phyloP scores from a whole-genome alignment of 1,284 basidiomycete genomes.

The Fomitopsis betulina region DNA sequence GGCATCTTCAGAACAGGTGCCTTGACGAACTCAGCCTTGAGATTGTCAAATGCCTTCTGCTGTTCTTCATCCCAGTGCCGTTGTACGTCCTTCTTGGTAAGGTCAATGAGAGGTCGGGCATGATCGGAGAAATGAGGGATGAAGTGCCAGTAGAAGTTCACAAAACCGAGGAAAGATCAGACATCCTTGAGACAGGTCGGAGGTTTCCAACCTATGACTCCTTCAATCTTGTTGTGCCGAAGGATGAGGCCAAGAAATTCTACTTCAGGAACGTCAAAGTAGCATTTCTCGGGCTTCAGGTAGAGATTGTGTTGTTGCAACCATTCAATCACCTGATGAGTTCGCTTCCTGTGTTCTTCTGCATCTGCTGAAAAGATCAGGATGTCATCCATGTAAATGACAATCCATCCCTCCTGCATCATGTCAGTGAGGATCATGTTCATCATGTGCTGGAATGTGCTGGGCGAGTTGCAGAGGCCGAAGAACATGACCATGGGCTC shows the following conservation, averaged over 20 bases:
- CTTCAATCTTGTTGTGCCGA: not conserved
- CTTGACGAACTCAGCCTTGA: too few species aligned
- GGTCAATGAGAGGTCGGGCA: not conserved
- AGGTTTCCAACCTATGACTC: constrained; percentile 5
- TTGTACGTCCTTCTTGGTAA: constrained; percentile 20
- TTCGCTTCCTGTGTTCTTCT: constrained; percentile 19
- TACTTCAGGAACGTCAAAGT: constrained; percentile 26
- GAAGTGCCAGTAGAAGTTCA: constrained; percentile 38
- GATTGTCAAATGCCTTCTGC: too few species aligned
- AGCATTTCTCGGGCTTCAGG: constrained; percentile 34
- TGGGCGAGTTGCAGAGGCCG: constrained; percentile 28
- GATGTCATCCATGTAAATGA: too few species aligned
- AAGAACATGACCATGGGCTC: constrained; percentile 31
- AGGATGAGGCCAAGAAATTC: constrained; percentile 35
- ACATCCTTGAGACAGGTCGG: constrained; percentile 11
- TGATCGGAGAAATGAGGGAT: not conserved
- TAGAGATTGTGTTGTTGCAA: constrained; percentile 25
- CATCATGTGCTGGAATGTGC: constrained; percentile 15
- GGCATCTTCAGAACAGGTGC: too few species aligned
- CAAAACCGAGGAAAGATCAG: too few species aligned
- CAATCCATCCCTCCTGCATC: too few species aligned
- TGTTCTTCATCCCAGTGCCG: constrained; percentile 22
- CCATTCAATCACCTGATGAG: constrained; percentile 25
- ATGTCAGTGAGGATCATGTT: constrained; percentile 18
- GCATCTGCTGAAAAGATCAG: constrained; percentile 6